Evolutionary conservation across 306 rosid genomes (phyloP).

Genomic region (Medicago ruthenica): DNA sequence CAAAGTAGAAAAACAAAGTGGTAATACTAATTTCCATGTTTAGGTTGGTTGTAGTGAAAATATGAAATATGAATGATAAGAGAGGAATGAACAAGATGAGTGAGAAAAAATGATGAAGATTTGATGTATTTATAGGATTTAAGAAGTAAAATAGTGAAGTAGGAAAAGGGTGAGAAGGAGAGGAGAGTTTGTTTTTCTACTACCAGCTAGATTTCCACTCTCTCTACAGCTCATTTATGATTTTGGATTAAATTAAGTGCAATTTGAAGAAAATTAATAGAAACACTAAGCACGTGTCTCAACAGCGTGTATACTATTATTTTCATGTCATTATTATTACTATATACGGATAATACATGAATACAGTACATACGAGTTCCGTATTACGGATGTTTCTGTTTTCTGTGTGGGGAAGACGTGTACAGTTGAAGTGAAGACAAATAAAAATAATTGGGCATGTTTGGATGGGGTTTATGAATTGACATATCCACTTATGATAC

Average conservation of each 20-base stretch:
- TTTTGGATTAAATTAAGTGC: constrained; percentile 11
- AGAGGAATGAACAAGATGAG: constrained; percentile 13
- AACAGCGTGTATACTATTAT: not conserved
- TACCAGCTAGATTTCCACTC: constrained; percentile 61
- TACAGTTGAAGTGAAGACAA: not conserved
- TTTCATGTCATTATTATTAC: not conserved
- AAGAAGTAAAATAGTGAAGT: not conserved
- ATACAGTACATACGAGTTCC: not conserved
- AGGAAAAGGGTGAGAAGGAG: constrained; percentile 25
- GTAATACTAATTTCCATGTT: constrained; percentile 46
- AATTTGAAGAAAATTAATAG: not conserved
- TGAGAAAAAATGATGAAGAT: constrained; percentile 13
- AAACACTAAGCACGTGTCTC: constrained; percentile 13
- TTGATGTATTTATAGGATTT: constrained; percentile 50
- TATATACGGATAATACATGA: not conserved
- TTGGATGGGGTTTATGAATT: not conserved
- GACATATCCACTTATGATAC: no score
- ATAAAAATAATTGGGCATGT: not conserved
- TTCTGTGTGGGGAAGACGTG: constrained; percentile 15
- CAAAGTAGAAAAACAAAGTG: constrained; percentile 24
- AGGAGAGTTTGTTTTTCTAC: constrained; percentile 12
- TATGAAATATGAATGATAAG: not conserved
- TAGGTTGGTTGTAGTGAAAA: not conserved
- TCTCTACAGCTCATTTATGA: constrained; percentile 58
- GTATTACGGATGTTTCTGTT: constrained; percentile 13